A percentile compares a stretch with the other conserved stretches of the same genome.
phyloP scores from a whole-genome alignment of 2,329 filamentous ascomycete genomes.

The Ascomycota sp. region DNA sequence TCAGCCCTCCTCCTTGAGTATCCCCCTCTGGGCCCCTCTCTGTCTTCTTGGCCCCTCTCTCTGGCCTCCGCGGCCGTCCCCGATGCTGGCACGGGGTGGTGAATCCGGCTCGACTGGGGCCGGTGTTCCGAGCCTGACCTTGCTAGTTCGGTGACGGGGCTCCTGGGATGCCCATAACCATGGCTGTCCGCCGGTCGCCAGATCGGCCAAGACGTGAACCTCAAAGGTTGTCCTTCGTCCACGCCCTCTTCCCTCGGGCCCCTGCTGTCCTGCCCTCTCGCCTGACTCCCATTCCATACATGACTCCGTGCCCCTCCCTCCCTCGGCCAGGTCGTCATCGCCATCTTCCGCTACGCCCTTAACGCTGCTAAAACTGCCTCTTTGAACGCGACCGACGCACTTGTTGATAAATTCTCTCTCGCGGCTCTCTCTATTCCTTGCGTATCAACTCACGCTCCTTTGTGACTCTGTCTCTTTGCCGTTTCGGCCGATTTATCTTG shows the following conservation, averaged over 20 bases:
- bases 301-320: neutral
- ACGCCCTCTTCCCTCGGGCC: neutral
- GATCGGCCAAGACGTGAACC: neutral
- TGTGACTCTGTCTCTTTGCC: no score
- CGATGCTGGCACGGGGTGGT: slow-evolving; percentile 1
- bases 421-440: no score
- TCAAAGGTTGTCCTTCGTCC: neutral
- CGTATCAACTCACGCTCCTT: no score
- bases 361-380: neutral
- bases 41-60: neutral
- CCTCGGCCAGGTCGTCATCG: neutral
- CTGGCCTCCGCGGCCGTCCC: neutral
- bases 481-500: no score
- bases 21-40: neutral
- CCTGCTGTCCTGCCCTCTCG: neutral
- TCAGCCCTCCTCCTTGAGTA: neutral
- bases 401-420: no score
- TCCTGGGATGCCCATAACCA: slow-evolving; percentile 1
- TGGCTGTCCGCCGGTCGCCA: neutral
- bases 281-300: neutral
- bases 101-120: slow-evolving; percentile 3
- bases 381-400: no score
- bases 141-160: slow-evolving; percentile 5
- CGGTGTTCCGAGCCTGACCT: slow-evolving; percentile 4
- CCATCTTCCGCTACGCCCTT: neutral